Evolutionary conservation across 768 basidiomycete species (phyloP).

Genomic region (Kwoniella bestiolae): DNA sequence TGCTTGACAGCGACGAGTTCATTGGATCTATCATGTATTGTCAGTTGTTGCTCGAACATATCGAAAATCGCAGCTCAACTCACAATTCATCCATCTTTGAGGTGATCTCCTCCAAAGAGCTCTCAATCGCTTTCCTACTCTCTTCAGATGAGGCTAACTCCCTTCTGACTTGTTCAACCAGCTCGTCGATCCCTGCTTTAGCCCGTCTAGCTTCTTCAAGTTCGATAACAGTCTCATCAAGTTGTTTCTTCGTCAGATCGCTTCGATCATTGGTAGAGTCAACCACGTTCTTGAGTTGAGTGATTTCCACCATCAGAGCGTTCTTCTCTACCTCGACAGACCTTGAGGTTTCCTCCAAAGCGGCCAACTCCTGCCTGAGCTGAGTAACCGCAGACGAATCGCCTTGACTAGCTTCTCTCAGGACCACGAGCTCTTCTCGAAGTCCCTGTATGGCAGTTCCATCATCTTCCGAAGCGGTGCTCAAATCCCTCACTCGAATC

Average conservation of each 20-base stretch:
- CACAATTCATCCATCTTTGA: not conserved
- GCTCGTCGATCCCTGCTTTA: conserved; percentile 4
- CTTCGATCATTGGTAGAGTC: not conserved
- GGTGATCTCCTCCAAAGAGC: not conserved
- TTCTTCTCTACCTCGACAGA: not conserved
- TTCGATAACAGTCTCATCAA: not conserved
- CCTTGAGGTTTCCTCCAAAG: not conserved
- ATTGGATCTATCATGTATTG: not conserved
- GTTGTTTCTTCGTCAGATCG: not conserved
- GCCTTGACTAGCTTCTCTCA: not conserved
- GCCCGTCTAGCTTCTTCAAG: not conserved
- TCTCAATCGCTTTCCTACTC: not conserved
- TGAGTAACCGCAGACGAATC: not conserved
- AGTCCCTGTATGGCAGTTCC: not conserved
- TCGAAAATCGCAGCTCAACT: not conserved
- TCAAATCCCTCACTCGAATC: not conserved
- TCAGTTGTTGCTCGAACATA: not conserved
- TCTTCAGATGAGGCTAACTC: not conserved
- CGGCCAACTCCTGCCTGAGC: not conserved
- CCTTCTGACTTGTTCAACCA: conserved; percentile 3
- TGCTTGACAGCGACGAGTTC: not conserved
- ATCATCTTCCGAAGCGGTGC: not conserved
- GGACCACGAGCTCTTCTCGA: not conserved
- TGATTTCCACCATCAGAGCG: not conserved
- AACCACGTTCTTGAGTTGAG: not conserved